Evolutionary conservation across 2,329 filamentous ascomycete genomes (phyloP), one percentile per base, ranked within the genome.

Genomic region (Chaetomium sp.): DNA sequence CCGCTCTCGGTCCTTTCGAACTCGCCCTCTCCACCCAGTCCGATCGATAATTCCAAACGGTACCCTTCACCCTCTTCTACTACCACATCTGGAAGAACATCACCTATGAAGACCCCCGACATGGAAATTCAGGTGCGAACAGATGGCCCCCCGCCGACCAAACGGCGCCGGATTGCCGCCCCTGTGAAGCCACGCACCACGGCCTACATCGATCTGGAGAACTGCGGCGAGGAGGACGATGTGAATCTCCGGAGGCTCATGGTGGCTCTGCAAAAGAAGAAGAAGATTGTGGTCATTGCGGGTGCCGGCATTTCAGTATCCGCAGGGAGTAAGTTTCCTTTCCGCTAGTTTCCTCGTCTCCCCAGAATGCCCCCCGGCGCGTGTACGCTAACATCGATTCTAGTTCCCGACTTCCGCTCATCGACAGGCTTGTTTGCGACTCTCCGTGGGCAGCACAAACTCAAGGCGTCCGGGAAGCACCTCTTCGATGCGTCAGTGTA

Each of bases 401-500:
- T 29, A 92, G 90, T 99, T 72, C 95, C 95, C 72, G 95, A 99
- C 77, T 99, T 99, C 74, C 92, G 95, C 70, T 99, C 95, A 5
- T 89, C 91, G 12, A 90, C 88, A 65, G 95, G 95, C 58, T 85
- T 99, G 3, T 99, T 99, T 78, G 90, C 88, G 65, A 91, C 90
- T 21, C 83, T 97, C 29, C 90, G 91, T 69, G 90, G 87, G 67
- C 90, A 97, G 74, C 92, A 97, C 78, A 96, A 95, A 71, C 83
- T 97, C 67, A 97, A 96, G 75, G 87, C 90, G 25, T 97, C 95
- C 0, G 95, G 95, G 60, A 97, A 98, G 78, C 89, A 97, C 70
- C 85, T 99, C 0, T 99, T 99, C 74, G 95, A 99, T 79, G 95
- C 95, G 60, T 96, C 94, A 8, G 95, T 99, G 61, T 99, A 99